A percentile compares a stretch with the other conserved stretches of the same genome.
phyloP scores from a whole-genome alignment of 257 asterid species.

The Nicotiana noctiflora region DNA sequence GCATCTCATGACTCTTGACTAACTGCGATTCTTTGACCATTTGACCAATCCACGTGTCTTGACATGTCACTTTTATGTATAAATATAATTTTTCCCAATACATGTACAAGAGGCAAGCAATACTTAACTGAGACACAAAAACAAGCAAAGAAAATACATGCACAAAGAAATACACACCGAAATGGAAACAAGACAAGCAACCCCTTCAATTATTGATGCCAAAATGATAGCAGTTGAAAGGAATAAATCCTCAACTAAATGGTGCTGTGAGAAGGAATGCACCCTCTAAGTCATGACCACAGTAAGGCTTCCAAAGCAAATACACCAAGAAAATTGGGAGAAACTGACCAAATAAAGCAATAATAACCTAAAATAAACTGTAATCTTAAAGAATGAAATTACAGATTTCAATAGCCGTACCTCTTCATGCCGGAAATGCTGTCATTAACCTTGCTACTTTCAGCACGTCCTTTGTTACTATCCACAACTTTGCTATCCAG shows the following conservation, averaged over 20 bases:
- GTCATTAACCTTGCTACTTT: conserved; percentile 18
- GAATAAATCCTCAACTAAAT: neutral
- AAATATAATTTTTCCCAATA: no score
- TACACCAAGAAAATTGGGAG: neutral
- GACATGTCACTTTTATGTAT: no score
- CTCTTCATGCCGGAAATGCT: conserved; percentile 14
- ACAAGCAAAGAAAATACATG: neutral
- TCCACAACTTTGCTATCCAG: conserved; percentile 18
- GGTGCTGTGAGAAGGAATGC: neutral
- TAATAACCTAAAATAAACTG: neutral
- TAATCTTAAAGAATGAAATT: neutral
- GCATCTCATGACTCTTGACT: no score
- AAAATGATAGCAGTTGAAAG: neutral
- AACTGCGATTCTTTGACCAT: no score
- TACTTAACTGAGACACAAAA: neutral
- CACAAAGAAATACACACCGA: neutral
- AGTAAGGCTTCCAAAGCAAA: neutral
- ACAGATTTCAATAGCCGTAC: conserved; percentile 26
- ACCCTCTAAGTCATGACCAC: neutral
- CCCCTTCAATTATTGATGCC: neutral
- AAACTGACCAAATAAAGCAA: neutral
- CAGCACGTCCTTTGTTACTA: conserved; percentile 25
- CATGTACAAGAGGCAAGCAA: neutral
- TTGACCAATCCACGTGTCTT: no score
- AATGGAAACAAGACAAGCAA: neutral